Conservation (phyloP, 768 basidiomycete genomes). For the Rhizopogon sp. region DNA sequence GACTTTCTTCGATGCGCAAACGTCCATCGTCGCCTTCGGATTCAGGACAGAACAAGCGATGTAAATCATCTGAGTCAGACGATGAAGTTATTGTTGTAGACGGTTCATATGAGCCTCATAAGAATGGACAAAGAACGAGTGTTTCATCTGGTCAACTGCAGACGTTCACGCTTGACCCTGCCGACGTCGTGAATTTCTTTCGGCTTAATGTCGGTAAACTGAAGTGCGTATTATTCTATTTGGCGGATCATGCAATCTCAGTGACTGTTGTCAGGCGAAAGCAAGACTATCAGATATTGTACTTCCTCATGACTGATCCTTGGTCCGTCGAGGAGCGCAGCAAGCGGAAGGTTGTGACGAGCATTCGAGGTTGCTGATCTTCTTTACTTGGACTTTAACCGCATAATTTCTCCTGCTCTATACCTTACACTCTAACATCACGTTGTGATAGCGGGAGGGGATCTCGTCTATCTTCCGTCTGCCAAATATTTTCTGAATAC, state of each 20-base stretch:
- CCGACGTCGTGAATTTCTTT: slow-evolving; percentile 41
- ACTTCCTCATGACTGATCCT: slow-evolving; percentile 68
- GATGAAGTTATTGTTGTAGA: slow-evolving; percentile 21
- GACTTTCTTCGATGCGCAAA: slow-evolving; percentile 11
- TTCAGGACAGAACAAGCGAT: slow-evolving; percentile 25
- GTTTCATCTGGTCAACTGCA: neutral
- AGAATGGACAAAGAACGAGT: slow-evolving; percentile 1
- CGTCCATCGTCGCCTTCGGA: slow-evolving; percentile 16
- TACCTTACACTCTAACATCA: too few species aligned
- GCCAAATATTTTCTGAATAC: too few species aligned
- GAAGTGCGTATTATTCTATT: slow-evolving; percentile 31
- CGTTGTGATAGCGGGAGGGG: too few species aligned
- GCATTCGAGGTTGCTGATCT: slow-evolving; percentile 31
- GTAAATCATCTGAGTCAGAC: slow-evolving; percentile 14
- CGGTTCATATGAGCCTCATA: slow-evolving; percentile 11
- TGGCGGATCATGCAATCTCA: neutral
- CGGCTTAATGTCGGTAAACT: slow-evolving; percentile 38
- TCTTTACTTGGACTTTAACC: neutral
- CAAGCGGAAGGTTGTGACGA: slow-evolving; percentile 47
- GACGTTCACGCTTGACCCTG: slow-evolving; percentile 19
- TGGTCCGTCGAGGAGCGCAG: slow-evolving; percentile 49
- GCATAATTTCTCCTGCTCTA: neutral
- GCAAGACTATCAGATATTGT: slow-evolving; percentile 76
- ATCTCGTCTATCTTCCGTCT: too few species aligned
- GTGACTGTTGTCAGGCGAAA: slow-evolving; percentile 17